Evolutionary conservation across 176 grass and related monocot genomes (phyloP).

Genomic region (Cenchrus fungigraminus): DNA sequence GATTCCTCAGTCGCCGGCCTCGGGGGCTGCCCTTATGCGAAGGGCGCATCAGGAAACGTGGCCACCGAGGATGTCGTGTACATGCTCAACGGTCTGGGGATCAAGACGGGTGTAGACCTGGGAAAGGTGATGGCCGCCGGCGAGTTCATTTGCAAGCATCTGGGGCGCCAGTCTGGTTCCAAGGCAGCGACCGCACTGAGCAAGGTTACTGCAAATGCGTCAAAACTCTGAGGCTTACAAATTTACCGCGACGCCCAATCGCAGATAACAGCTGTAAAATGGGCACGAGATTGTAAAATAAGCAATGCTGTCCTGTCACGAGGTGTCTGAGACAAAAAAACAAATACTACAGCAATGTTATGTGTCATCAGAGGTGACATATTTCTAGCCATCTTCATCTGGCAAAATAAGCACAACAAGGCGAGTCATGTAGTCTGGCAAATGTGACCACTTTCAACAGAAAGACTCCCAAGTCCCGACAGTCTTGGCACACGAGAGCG

Average conservation of each 20-base stretch:
- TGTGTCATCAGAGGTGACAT: not conserved
- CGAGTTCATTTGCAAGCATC: constrained; percentile 70
- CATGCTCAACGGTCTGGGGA: constrained; percentile 81
- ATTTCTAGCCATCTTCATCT: not conserved
- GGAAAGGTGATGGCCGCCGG: constrained; percentile 76
- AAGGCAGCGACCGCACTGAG: constrained; percentile 71
- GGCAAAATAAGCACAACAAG: not conserved
- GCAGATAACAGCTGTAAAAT: not conserved
- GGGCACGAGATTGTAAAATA: not conserved
- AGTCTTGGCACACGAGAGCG: not conserved
- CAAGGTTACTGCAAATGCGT: constrained; percentile 43
- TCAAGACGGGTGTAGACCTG: constrained; percentile 67
- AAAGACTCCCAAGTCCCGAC: not conserved
- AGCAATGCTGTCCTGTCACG: not conserved
- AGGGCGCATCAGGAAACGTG: constrained; percentile 82
- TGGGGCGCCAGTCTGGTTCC: constrained; percentile 78
- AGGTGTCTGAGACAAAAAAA: not conserved
- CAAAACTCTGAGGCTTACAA: constrained; percentile 50
- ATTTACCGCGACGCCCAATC: not conserved
- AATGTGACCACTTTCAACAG: not conserved
- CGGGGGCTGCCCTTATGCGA: constrained; percentile 85
- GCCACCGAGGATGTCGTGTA: constrained; percentile 89
- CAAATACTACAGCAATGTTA: not conserved
- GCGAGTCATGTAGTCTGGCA: not conserved
- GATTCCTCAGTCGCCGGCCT: constrained; percentile 82